Conservation (phyloP, 148 eudicot genomes). For the Amaranthus cruentus region DNA sequence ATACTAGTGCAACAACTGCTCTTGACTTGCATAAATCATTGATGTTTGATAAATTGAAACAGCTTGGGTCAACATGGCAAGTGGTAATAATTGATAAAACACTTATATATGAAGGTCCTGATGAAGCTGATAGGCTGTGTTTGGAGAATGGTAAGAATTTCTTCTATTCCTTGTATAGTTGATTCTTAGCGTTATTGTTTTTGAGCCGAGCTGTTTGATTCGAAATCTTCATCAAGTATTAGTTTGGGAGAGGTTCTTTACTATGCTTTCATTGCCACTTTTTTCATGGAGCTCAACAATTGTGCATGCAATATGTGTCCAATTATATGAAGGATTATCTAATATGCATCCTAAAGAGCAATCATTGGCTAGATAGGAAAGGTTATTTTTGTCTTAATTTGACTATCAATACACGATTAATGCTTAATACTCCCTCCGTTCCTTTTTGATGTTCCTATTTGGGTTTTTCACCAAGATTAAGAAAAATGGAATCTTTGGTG, state of each 20-base stretch:
- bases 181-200: background rate
- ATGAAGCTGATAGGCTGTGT: slow-evolving; percentile 79
- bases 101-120: slow-evolving; percentile 76
- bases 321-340: background rate
- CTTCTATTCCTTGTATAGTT: slow-evolving; percentile 3
- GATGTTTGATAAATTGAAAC: slow-evolving; percentile 23
- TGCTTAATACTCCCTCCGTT: no score
- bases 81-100: slow-evolving; percentile 76
- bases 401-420: background rate
- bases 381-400: background rate
- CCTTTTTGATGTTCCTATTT: no score
- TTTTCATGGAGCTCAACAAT: background rate
- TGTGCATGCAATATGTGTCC: background rate
- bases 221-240: background rate
- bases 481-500: no score
- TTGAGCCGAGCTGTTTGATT: slow-evolving; percentile 1
- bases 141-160: slow-evolving; percentile 66
- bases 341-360: background rate
- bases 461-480: no score
- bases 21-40: slow-evolving; percentile 27
- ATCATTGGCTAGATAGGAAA: background rate
- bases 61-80: slow-evolving; percentile 69
- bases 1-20: slow-evolving; percentile 17
- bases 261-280: background rate
- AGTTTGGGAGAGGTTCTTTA: background rate